Evolutionary conservation across 2,329 filamentous ascomycete genomes (phyloP).

Genomic region (Aschersonia sp.): DNA sequence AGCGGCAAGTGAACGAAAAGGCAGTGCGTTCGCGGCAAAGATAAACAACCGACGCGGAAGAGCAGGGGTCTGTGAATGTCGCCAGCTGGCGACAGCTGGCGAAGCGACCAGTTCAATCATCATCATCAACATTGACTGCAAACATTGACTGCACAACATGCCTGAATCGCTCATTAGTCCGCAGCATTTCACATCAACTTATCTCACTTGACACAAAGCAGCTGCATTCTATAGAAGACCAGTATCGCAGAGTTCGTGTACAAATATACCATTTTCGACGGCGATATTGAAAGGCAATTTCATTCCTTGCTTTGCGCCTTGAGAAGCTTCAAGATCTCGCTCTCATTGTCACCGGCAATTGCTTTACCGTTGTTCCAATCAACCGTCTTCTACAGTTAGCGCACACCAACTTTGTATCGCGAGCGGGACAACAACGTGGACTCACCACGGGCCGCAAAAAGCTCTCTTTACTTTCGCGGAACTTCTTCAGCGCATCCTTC

Average conservation of each 20-base stretch:
- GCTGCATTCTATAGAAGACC: background rate
- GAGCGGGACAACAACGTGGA: constrained; percentile 8
- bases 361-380: constrained; percentile 91
- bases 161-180: background rate
- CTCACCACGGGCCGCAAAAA: constrained; percentile 70
- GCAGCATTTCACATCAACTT: background rate
- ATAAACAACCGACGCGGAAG: background rate
- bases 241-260: too few species aligned
- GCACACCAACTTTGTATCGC: background rate
- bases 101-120: background rate
- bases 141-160: background rate
- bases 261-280: too few species aligned
- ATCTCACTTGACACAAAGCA: background rate
- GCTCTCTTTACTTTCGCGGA: constrained; percentile 52
- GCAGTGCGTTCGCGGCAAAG: background rate
- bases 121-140: background rate
- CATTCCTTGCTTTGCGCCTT: constrained; percentile 22
- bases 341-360: constrained; percentile 65
- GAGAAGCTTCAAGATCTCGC: constrained; percentile 75
- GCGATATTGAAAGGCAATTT: background rate
- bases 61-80: background rate
- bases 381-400: constrained; percentile 36
- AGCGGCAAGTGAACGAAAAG: background rate
- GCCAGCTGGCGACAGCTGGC: background rate
- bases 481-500: constrained; percentile 65